A percentile compares a stretch with the other conserved stretches of the same genome.
phyloP scores from a whole-genome alignment of 1,284 basidiomycete genomes.

The Tetrapyrgos nigripes region DNA sequence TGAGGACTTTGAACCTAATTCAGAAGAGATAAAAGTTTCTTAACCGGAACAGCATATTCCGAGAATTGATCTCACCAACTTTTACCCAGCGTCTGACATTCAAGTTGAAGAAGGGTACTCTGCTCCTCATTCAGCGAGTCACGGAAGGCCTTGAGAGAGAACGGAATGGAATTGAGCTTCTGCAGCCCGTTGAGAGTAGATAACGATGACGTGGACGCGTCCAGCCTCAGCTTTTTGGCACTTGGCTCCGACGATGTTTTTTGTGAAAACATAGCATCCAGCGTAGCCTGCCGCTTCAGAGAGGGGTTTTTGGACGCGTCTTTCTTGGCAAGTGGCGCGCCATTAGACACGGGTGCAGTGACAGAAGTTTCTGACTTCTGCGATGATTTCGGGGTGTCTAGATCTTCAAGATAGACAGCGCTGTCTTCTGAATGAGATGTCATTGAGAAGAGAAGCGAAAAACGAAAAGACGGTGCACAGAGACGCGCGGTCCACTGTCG shows the following conservation, averaged over 20 bases:
- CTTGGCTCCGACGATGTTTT: slow-evolving; percentile 34
- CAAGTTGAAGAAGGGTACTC: slow-evolving; percentile 63
- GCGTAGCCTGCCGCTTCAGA: slow-evolving; percentile 66
- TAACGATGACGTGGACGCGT: neutral
- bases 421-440: slow-evolving; percentile 41
- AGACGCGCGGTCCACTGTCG: neutral
- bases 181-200: slow-evolving; percentile 32
- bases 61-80: slow-evolving; percentile 60
- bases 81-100: slow-evolving; percentile 75
- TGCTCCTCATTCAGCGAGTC: slow-evolving; percentile 65
- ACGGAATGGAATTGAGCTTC: slow-evolving; percentile 72
- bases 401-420: slow-evolving; percentile 65
- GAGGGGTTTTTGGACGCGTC: slow-evolving; percentile 30
- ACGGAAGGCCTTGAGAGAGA: slow-evolving; percentile 63
- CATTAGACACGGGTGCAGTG: neutral
- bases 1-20: slow-evolving; percentile 75
- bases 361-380: neutral
- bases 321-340: slow-evolving; percentile 1
- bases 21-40: slow-evolving; percentile 6
- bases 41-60: neutral
- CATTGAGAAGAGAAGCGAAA: neutral
- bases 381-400: slow-evolving; percentile 39
- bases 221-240: slow-evolving; percentile 50
- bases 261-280: slow-evolving; percentile 65
- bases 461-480: neutral